Evolutionary conservation across 495 filamentous ascomycete species (phyloP), one percentile per base, ranked within the genome.

Genomic region (Patellaria atrata): DNA sequence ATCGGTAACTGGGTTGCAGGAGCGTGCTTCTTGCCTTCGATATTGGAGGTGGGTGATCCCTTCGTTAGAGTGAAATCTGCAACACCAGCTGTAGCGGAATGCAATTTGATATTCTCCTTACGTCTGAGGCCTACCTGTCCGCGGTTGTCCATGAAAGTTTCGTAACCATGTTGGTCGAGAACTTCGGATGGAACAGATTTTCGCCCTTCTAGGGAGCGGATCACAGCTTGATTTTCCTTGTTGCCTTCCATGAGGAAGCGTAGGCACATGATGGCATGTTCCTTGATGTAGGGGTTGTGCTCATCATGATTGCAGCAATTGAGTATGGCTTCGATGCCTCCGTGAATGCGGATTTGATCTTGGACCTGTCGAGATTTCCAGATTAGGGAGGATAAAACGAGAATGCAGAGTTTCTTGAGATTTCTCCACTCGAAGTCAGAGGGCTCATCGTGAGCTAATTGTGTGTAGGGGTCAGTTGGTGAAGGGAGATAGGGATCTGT

Each of bases 381-480:
- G 39, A 92, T 71, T 5, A 94, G 68, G 2, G 78, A 82, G 2
- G 77, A 81, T 7, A 93, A 70, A 15, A 93, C 85, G 33, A 86
- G 75, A 3, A 94, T 74, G 16, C 89, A 78, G 30, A 91, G 75
- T 42, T 83, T 85, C 61, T 94, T 94, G 44, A 94, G 74, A 38
- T 86, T 89, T 22, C 79, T 65, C 85, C 85, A 94, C 36, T 89
- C 79, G 51, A 91, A 94, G 44, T 91, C 79, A 22, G 80, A 75
- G 0, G 84, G 82, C 27, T 82, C 76, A 38, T 89, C 82, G 67
- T 64, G 22, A 70, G 70, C 30, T 76, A 76, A 42, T 18, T 44
- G n/a, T 68, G 76, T 10, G 67, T 70, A 12, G 42, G 57, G 32
- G 54, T 65, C 38, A n/a, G n/a, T 72, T 57, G 56, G 63, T 23